A percentile compares a stretch with the other conserved stretches of the same genome.
Conservation (phyloP, 306 rosid genomes). For the Datisca glomerata region DNA sequence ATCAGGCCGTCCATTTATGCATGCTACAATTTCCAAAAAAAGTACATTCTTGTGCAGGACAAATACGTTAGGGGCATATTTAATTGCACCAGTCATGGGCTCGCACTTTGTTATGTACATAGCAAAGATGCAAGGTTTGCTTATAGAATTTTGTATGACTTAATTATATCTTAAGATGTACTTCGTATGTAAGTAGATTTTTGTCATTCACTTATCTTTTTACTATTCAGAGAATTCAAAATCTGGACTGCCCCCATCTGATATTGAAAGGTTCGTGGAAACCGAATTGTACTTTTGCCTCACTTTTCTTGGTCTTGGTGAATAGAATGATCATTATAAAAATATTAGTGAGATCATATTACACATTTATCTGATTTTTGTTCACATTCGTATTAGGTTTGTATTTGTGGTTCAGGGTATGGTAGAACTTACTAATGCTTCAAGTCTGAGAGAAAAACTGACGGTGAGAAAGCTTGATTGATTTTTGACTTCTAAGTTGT, state of each 20-base stretch:
- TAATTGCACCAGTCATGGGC: conserved; percentile 69
- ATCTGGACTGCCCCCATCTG: conserved; percentile 44
- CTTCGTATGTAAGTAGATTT: too few relatives aligned
- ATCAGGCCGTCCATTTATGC: neutral
- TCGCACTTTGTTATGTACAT: conserved; percentile 87
- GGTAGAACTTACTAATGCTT: conserved; percentile 31
- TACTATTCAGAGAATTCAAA: conserved; percentile 48
- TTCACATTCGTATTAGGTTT: conserved; percentile 39
- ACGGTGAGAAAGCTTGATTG: conserved; percentile 30
- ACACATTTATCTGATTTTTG: too few relatives aligned
- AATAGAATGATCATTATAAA: too few relatives aligned
- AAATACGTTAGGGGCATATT: conserved; percentile 62
- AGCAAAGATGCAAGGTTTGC: conserved; percentile 79
- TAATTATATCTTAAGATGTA: too few relatives aligned
- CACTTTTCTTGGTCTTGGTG: too few relatives aligned
- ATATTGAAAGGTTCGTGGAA: conserved; percentile 76
- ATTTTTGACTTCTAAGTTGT: conserved; percentile 3
- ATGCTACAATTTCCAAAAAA: neutral
- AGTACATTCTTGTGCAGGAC: conserved; percentile 33
- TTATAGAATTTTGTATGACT: conserved; percentile 6
- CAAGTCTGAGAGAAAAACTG: conserved; percentile 30
- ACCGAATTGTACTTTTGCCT: too few relatives aligned
- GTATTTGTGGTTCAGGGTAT: conserved; percentile 81
- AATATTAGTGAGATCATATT: too few relatives aligned
- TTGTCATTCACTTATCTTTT: conserved; percentile 21